Percentiles rank a stretch among this genome's conserved stretches.
These are phyloP conservation scores for Ogataea sp. DNA, from an alignment of 805 yeast species.

Conservation along the genomic window DNA sequence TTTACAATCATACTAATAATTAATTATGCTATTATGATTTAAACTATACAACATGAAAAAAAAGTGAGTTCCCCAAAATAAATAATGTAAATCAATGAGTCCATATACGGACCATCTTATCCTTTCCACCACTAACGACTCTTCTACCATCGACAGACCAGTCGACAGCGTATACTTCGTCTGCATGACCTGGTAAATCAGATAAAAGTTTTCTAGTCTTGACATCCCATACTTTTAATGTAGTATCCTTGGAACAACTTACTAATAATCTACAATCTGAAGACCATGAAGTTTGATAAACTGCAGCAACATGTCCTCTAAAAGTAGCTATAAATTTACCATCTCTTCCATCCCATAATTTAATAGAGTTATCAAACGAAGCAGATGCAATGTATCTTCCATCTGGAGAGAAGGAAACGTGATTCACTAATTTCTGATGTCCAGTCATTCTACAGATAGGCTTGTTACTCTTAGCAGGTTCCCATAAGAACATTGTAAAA, in stretches of 20 bases:
- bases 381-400: conserved; percentile 87
- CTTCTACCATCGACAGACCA: conserved; percentile 94
- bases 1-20: too few relatives aligned
- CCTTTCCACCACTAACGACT: conserved; percentile 98
- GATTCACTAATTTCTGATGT: conserved; percentile 93
- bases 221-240: conserved; percentile 94
- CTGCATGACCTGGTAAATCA: conserved; percentile 93
- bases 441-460: conserved; percentile 95
- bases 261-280: conserved; percentile 87
- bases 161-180: conserved; percentile 94
- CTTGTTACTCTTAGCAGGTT: conserved; percentile 69
- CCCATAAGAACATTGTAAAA: conserved; percentile 97
- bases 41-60: too few relatives aligned
- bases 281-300: conserved; percentile 97
- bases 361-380: conserved; percentile 91
- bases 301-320: conserved; percentile 97
- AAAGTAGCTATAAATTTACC: conserved; percentile 87
- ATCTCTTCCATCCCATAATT: conserved; percentile 91
- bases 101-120: conserved; percentile 91
- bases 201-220: conserved; percentile 74
- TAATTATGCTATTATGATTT: too few relatives aligned
- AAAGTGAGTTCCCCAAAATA: too few relatives aligned
- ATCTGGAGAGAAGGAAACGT: conserved; percentile 93
- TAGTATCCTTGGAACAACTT: conserved; percentile 92
- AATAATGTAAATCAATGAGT: conserved; percentile 57